These are phyloP conservation scores for Amphicarpaea edgeworthii DNA, from an alignment of 306 rosid species.

Conservation along the genomic window DNA sequence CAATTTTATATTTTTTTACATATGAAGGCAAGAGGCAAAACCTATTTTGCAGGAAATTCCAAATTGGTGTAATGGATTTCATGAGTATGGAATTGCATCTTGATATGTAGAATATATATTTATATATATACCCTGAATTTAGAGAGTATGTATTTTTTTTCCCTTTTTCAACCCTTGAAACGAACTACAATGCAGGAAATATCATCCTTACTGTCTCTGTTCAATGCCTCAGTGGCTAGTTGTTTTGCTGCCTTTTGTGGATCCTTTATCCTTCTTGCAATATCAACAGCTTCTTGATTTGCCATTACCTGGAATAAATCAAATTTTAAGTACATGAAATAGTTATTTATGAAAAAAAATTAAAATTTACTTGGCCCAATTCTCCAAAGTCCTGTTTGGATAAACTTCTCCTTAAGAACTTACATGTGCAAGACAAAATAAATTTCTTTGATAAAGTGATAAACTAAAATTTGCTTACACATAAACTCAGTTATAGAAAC, in stretches of 20 bases:
- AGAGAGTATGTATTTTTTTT: slow-evolving; percentile 4
- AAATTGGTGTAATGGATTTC: slow-evolving; percentile 34
- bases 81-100: slow-evolving; percentile 29
- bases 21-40: slow-evolving; percentile 27
- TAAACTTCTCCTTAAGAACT: no score
- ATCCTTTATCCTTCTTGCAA: slow-evolving; percentile 71
- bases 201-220: slow-evolving; percentile 84
- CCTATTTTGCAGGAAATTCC: slow-evolving; percentile 53
- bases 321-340: not conserved
- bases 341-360: not conserved
- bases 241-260: slow-evolving; percentile 81
- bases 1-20: slow-evolving; percentile 54
- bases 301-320: slow-evolving; percentile 70
- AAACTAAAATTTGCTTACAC: no score
- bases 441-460: no score
- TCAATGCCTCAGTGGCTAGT: slow-evolving; percentile 73
- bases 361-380: not conserved
- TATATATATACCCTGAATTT: slow-evolving; percentile 47
- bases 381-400: not conserved
- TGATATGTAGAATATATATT: slow-evolving; percentile 37
- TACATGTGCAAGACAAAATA: no score
- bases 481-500: not conserved
- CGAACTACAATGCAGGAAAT: slow-evolving; percentile 88
- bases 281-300: slow-evolving; percentile 88
- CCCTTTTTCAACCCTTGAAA: slow-evolving; percentile 65